A percentile compares a stretch with the other conserved stretches of the same genome.
Conservation (phyloP, 2,329 filamentous ascomycete species). For the Phialemoniopsis sp. region DNA sequence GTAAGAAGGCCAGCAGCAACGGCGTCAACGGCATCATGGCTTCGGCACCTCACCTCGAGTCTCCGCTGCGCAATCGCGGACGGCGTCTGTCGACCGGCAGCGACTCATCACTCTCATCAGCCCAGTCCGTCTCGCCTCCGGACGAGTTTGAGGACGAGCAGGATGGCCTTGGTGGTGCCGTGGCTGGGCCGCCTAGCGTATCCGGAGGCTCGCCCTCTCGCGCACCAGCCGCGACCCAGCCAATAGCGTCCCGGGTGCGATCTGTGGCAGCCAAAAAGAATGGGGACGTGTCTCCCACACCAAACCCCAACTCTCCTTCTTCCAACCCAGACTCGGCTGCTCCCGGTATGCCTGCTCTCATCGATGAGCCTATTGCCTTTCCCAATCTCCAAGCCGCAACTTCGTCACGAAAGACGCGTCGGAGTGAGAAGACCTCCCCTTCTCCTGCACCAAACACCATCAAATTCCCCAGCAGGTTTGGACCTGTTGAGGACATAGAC, state of each 20-base stretch:
- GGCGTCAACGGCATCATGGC: conserved; percentile 14
- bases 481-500: conserved; percentile 17
- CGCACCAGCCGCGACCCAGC: conserved; percentile 13
- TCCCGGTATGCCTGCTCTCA: conserved; percentile 17
- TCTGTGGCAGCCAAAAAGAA: conserved; percentile 19
- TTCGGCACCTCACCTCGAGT: conserved; percentile 10
- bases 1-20: conserved; percentile 1
- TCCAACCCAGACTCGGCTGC: conserved; percentile 13
- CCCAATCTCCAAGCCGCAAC: conserved; percentile 7
- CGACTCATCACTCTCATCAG: conserved; percentile 27
- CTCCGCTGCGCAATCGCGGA: conserved; percentile 13
- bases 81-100: conserved; percentile 19
- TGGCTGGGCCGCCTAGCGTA: neutral
- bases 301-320: conserved; percentile 4
- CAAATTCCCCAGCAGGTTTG: conserved; percentile 16
- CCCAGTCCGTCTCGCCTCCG: conserved; percentile 20
- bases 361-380: conserved; percentile 15
- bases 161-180: conserved; percentile 3
- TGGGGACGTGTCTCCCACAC: conserved; percentile 15
- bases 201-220: no score
- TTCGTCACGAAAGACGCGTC: neutral
- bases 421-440: neutral
- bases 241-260: conserved; percentile 20
- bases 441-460: neutral
- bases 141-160: conserved; percentile 9